These are phyloP conservation scores for Colletotrichum filicis DNA, from an alignment of 2,329 filamentous ascomycete species.

Conservation along the genomic window DNA sequence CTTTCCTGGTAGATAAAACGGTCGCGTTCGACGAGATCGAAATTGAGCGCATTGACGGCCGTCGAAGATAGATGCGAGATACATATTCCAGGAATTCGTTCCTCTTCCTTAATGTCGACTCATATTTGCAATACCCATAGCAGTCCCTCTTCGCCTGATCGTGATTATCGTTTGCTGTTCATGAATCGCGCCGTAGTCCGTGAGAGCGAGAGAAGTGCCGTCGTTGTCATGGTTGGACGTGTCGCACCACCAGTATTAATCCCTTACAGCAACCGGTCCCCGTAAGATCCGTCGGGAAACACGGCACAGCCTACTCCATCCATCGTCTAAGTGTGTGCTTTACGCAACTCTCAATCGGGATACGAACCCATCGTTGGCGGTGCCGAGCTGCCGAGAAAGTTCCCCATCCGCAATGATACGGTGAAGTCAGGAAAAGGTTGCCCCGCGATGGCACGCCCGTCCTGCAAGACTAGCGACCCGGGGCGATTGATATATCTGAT, in stretches of 20 bases:
- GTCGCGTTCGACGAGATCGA: slow-evolving; percentile 23
- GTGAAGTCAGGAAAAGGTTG: background rate
- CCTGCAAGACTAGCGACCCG: background rate
- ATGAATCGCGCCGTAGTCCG: background rate
- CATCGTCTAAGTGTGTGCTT: background rate
- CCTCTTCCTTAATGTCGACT: slow-evolving; percentile 5
- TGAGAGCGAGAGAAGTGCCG: background rate
- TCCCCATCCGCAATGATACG: background rate
- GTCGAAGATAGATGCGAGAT: slow-evolving; percentile 23
- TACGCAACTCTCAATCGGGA: background rate
- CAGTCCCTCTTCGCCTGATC: background rate
- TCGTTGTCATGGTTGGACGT: background rate
- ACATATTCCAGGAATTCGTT: background rate
- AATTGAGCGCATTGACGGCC: slow-evolving; percentile 13
- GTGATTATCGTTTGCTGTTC: background rate
- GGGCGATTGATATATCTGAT: background rate
- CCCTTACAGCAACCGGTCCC: background rate
- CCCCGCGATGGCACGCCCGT: background rate
- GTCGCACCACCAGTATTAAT: background rate
- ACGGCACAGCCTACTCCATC: slow-evolving; percentile 12
- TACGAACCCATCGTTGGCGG: slow-evolving; percentile 2
- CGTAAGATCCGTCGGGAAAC: background rate
- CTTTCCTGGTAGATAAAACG: slow-evolving; percentile 31
- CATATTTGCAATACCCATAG: background rate
- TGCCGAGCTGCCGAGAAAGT: slow-evolving; percentile 27